Conservation (phyloP, 352 stramenopile species). For the Globisporangium rhizosaccharum region DNA sequence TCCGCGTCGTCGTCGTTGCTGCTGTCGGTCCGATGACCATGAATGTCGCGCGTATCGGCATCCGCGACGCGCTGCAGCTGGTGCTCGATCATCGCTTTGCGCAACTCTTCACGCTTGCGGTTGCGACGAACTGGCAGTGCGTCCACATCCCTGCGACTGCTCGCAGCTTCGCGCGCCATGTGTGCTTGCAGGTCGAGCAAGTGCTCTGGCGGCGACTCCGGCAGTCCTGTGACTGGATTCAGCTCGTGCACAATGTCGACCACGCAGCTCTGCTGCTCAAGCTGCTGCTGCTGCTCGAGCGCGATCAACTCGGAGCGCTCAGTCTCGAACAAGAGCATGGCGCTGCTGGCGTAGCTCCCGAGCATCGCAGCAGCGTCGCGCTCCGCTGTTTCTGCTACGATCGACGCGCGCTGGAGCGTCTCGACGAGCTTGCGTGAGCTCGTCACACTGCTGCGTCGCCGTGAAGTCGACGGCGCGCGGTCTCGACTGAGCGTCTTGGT, state of each 20-base stretch:
- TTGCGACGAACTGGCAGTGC: conserved; percentile 3
- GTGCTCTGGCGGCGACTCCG: conserved; percentile 33
- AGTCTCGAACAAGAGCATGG: conserved; percentile 44
- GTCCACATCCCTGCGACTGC: not conserved
- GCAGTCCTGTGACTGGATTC: conserved; percentile 35
- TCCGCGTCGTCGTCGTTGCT: not conserved
- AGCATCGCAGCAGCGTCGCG: conserved; percentile 33
- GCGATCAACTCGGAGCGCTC: conserved; percentile 22
- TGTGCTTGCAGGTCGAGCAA: conserved; percentile 15
- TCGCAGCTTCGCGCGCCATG: not conserved
- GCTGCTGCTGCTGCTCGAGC: conserved; percentile 7
- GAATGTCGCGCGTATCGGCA: not conserved
- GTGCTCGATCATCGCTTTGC: conserved; percentile 20
- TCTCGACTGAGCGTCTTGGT: not conserved
- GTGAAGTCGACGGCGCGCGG: not conserved
- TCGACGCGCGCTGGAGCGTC: conserved; percentile 33
- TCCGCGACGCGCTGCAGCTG: conserved; percentile 12
- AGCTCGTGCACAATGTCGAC: conserved; percentile 16
- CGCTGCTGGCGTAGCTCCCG: conserved; percentile 39
- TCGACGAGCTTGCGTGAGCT: conserved; percentile 37
- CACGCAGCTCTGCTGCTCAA: conserved; percentile 6
- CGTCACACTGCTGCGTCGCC: conserved; percentile 35
- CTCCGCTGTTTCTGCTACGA: conserved; percentile 22
- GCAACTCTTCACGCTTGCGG: conserved; percentile 25
- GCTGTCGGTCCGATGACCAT: no score